phyloP scores from a whole-genome alignment of 148 eudicot species.

The Pharnaceum exiguum region DNA sequence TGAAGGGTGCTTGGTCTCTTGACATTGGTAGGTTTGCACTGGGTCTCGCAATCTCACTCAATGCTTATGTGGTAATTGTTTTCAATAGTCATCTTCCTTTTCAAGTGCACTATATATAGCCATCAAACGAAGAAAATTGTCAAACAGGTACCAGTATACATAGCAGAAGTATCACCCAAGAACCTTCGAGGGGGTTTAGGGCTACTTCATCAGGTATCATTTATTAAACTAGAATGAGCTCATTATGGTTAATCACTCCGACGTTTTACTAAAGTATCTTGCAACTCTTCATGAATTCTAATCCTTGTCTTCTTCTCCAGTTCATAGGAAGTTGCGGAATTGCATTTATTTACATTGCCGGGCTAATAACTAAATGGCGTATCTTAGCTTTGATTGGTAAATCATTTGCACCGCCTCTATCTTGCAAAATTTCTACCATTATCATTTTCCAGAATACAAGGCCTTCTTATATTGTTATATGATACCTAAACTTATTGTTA shows the following conservation, averaged over 20 bases:
- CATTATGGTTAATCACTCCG: neutral
- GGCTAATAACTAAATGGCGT: conserved; percentile 41
- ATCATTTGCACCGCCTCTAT: too few relatives aligned
- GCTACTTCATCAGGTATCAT: conserved; percentile 28
- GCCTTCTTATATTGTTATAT: too few relatives aligned
- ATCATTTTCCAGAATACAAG: too few relatives aligned
- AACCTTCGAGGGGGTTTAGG: conserved; percentile 46
- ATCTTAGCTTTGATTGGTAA: conserved; percentile 42
- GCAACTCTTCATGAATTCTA: too few relatives aligned
- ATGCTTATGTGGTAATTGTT: conserved; percentile 37
- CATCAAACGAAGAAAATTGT: neutral
- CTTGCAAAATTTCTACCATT: too few relatives aligned
- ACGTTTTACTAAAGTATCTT: too few relatives aligned
- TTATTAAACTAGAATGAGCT: too few relatives aligned
- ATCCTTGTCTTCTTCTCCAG: too few relatives aligned
- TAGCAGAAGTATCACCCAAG: conserved; percentile 55
- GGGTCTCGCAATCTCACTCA: conserved; percentile 42
- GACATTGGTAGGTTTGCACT: conserved; percentile 51
- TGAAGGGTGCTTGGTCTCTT: conserved; percentile 47
- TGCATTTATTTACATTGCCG: conserved; percentile 31
- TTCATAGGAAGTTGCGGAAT: conserved; percentile 29
- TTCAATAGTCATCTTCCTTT: neutral
- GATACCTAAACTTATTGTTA: too few relatives aligned
- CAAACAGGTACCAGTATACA: conserved; percentile 41
- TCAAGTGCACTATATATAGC: too few relatives aligned